These are phyloP conservation scores for Colletotrichum lini DNA, from an alignment of 2,329 filamentous ascomycete species.

Conservation along the genomic window DNA sequence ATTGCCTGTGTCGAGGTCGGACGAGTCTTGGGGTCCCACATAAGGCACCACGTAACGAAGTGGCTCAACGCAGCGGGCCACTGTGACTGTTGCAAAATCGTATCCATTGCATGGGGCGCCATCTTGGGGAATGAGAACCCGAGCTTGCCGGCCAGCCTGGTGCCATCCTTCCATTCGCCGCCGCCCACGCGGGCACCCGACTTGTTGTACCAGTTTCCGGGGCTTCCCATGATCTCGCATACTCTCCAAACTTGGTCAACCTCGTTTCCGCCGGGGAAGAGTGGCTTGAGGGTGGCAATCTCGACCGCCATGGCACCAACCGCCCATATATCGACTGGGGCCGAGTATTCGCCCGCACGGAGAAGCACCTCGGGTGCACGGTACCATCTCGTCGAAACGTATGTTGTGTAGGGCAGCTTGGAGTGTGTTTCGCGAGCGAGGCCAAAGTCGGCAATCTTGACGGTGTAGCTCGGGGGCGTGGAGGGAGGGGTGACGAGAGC, in stretches of 20 bases:
- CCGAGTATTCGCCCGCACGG: conserved; percentile 95
- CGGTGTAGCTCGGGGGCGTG: conserved; percentile 92
- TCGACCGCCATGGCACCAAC: conserved; percentile 99
- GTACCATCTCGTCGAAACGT: conserved; percentile 98
- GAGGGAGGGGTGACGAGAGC: conserved; percentile 94
- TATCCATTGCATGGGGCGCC: conserved; percentile 97
- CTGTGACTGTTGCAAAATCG: conserved; percentile 88
- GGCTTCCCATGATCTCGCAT: conserved; percentile 99
- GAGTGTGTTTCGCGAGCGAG: conserved; percentile 98
- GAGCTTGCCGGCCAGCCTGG: conserved; percentile 91
- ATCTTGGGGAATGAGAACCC: conserved; percentile 99
- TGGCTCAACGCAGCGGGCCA: conserved; percentile 91
- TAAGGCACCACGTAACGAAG: conserved; percentile 98
- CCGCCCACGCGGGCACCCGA: conserved; percentile 88
- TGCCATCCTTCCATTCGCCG: conserved; percentile 97
- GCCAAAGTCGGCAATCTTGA: conserved; percentile 99
- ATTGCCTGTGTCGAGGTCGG: conserved; percentile 96
- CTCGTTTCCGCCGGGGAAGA: conserved; percentile 98
- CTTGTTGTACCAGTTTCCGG: conserved; percentile 98
- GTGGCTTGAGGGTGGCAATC: conserved; percentile 93
- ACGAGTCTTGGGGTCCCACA: conserved; percentile 96
- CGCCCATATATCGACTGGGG: conserved; percentile 98
- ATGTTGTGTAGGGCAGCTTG: conserved; percentile 96
- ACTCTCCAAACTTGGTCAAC: conserved; percentile 99
- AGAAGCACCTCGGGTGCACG: conserved; percentile 95